Base-by-base conservation (phyloP, 805 yeast species). In the Metschnikowia similis region DNA sequence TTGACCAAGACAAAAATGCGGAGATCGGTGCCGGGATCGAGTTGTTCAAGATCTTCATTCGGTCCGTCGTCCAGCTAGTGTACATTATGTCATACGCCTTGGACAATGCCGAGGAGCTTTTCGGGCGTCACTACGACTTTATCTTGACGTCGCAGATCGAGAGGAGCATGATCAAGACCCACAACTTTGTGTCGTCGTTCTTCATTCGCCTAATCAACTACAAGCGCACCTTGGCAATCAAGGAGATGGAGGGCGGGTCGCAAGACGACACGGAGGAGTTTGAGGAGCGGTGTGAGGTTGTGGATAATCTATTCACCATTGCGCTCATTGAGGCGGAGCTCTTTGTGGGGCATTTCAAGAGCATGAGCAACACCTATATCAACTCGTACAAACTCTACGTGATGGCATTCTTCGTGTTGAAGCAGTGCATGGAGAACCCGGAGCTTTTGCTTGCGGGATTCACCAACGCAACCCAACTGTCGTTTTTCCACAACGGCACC, bases 11-110 rank as follows among this genome's bases (percentile, higher is more conserved):
- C 11, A 56, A 63, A 30, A 55, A 59, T 0, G 64, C 67, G 4
- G 64, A 72, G 6, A 67, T 70, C 61, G 54, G 50, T 8, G 71
- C 76, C 0, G 77, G 75, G 1, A 66, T 70, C 8, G 77, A 72
- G 52, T 58, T 73, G 7, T 73, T 71, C 56, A 72, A 72, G 51
- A 70, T 72, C 31, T 71, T 70, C 53, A 64, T 69, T 41, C 68
- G 70, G 37, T 65, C 71, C 50, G 76, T 71, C 46, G 67, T 72
- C 6, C 77, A 72, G 52, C 61, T 72, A 50, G 70, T 71, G 13
- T 73, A 69, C 56, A 70, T 73, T 42, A 72, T 72, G 70, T 65
- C 74, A 6, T 72, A 68, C 56, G 76, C 67, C 3, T 62, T 72
- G 43, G 77, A 73, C 50, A 69, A 72, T 50, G 66, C 73, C 27